Conservation (phyloP, 2,329 filamentous ascomycete species). For the Ceratocystis lukuohia region DNA sequence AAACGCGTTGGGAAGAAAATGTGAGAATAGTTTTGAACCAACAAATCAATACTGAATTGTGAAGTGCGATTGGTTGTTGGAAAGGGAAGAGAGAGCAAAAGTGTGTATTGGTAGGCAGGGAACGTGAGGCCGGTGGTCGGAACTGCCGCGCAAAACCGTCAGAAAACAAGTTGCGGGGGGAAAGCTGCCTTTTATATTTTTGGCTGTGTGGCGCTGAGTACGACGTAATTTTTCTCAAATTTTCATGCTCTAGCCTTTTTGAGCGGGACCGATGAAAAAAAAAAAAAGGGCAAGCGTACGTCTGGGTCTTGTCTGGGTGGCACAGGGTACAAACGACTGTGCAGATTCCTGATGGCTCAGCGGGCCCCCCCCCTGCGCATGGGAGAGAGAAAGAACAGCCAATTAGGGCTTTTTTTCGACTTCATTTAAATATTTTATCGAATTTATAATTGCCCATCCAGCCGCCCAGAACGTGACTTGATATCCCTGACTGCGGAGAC, state of each 20-base stretch:
- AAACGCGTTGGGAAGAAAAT: conserved; percentile 1
- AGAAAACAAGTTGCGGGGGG: conserved; percentile 15
- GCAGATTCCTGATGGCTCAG: conserved; percentile 2
- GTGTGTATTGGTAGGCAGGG: conserved; percentile 3
- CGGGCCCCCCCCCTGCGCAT: not conserved
- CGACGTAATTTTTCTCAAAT: conserved; percentile 13
- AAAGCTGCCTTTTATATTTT: conserved; percentile 19
- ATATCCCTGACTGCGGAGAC: conserved; percentile 4
- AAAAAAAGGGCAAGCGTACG: not conserved
- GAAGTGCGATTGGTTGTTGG: conserved; percentile 10
- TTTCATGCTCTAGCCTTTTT: not conserved
- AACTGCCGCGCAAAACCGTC: conserved; percentile 17
- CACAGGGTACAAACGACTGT: not conserved
- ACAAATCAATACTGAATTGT: not conserved
- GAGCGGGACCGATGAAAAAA: not conserved
- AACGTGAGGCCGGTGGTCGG: conserved; percentile 18
- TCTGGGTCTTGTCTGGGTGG: not conserved
- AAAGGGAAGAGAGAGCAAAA: conserved; percentile 6
- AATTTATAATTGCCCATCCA: not conserved
- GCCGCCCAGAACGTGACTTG: not conserved
- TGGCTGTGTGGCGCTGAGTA: conserved; percentile 17
- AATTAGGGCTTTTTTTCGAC: conserved; percentile 8
- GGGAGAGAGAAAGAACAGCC: not conserved
- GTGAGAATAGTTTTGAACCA: not conserved
- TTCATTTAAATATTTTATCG: conserved; percentile 7